Base-by-base conservation (phyloP, 768 basidiomycete genomes). In the Xerocomellus intermedius region DNA sequence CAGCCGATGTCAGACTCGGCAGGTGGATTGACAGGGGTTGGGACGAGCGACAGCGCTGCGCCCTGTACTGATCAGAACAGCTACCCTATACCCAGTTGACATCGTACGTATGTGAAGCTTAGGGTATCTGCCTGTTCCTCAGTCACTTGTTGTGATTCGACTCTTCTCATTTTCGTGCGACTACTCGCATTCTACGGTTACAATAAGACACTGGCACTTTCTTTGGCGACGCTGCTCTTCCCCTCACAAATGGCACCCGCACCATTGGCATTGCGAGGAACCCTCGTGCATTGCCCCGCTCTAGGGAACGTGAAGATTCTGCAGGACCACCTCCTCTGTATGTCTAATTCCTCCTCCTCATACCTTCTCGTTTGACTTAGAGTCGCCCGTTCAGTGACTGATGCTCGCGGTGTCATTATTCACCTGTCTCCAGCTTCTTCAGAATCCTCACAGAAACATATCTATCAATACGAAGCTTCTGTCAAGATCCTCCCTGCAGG, bases 251-350 rank as follows among this genome's bases (percentile, higher is more conserved):
- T 58, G 59, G 37, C 61, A 2, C 12, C n/a, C 16, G 28, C 47
- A 24, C 8, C 55, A 19, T 33, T 58, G 39, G 71, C 62, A 38
- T 47, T 83, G 39, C 68, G 72, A 57, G 86, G 84, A 12, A 79
- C 82, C 3, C 77, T 88, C 37, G 78, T 86, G 1, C 82, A 87
- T 57, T 79, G 82, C 28, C 81, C 82, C 1, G 48, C 58, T 7
- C 76, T 83, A 5, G 83, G 82, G 7, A 52, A 71, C n/a, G 59
- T 91, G 9, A 73, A 80, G 16, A 79, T 90, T 22, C 69, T 84
- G 16, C 65, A 70, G 3, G 81, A 90, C 59, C 70, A 86, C 60
- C 64, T 88, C 22, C 69, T 91, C 47, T 72, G 87, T 76, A 52
- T 37, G 49, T 45, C 42, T 21, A 21, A 21, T n/a, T 16, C 28